A percentile compares a stretch with the other conserved stretches of the same genome.
Conservation (phyloP, 441 rosid genomes). For the Erodium texanum region DNA sequence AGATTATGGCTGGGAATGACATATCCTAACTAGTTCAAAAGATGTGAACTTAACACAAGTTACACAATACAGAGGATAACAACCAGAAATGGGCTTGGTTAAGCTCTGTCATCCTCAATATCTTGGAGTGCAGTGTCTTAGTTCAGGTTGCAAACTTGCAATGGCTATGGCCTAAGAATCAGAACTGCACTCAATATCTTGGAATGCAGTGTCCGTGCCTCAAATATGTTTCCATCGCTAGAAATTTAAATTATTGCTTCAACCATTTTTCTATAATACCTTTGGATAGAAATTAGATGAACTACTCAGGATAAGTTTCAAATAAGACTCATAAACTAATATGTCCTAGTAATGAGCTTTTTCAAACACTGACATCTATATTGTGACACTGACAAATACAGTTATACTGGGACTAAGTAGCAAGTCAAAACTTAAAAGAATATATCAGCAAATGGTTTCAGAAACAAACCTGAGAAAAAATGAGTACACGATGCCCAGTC, state of each 20-base stretch:
- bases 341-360: not conserved
- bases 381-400: not conserved
- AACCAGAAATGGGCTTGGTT: not conserved
- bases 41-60: not conserved
- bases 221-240: not conserved
- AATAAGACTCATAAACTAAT: not conserved
- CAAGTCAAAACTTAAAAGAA: slow-evolving; percentile 33
- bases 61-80: not conserved
- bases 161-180: not conserved
- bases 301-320: not conserved
- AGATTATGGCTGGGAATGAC: not conserved
- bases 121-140: not conserved
- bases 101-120: not conserved
- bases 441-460: not conserved
- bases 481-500: slow-evolving; percentile 94
- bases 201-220: not conserved
- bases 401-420: not conserved
- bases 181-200: too few relatives aligned
- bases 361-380: not conserved
- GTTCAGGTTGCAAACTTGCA: not conserved
- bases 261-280: not conserved
- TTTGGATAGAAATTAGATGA: not conserved
- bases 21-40: not conserved
- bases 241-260: not conserved
- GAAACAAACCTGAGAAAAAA: slow-evolving; percentile 89